Base-by-base conservation (phyloP, 2,329 filamentous ascomycete species). In the Domatiomyces catenatus region DNA sequence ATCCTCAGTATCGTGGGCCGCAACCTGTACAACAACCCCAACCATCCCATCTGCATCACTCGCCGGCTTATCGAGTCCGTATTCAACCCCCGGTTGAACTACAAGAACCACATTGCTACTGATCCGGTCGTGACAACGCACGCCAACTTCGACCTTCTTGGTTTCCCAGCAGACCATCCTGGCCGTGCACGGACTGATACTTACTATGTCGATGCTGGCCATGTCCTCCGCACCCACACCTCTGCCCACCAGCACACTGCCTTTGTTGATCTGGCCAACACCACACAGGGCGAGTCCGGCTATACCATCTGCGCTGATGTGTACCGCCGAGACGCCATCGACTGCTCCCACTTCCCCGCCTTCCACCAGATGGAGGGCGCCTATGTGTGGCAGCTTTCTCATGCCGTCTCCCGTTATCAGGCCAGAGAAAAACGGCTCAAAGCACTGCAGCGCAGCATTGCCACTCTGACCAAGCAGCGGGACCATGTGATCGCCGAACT, bases 301-400 rank as follows among this genome's bases (percentile, higher is more conserved):
- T 98, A 88, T 64, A 83, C 94, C 32, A 85, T 98, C 64, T 84
- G 84, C 52, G 92, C 90, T 20, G 92, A 98, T 65, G 92, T 98
- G 17, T 98, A 96, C 67, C 80, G 92, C 44, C 78, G 92, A 57
- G 92, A 98, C 76, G 89, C 90, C 51, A 84, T 98, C 62, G 92
- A 98, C 68, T 80, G 86, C 51, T 92, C 83, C 59, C 92, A 98
- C 69, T 96, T 96, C 68, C 92, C 92, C 0, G 80, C 94, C 52
- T 98, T 98, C 67, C 92, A 98, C 69, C 92, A 98, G 70, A 96
- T 96, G 89, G 92, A 98, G 66, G 90, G 88, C 10, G 90, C 90
- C 7, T 76, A 84, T 59, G 83, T 88, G 49, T 98, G 92, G 90
- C 92, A 63, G 78, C 65, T 2, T 52, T 17, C 7, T 28, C 15